Evolutionary conservation across 768 basidiomycete genomes (phyloP).

Genomic region (Termitomyces bulborhizus): DNA sequence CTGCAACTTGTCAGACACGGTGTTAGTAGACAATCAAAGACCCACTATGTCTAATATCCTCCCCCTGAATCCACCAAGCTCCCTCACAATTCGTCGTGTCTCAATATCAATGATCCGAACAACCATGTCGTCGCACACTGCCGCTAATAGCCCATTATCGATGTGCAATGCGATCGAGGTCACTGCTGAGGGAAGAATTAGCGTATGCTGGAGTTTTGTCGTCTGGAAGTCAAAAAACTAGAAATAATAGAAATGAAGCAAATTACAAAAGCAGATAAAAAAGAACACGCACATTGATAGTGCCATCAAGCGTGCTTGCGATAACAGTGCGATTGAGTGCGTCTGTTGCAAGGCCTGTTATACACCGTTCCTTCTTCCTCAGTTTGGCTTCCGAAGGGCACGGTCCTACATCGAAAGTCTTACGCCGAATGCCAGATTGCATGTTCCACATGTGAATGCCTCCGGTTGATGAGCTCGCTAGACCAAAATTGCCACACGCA

Average conservation of each 20-base stretch:
- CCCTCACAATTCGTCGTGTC: slow-evolving; percentile 81
- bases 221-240: slow-evolving; percentile 98
- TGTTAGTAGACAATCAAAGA: not conserved
- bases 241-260: slow-evolving; percentile 1
- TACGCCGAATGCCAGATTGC: slow-evolving; percentile 87
- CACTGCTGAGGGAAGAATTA: slow-evolving; percentile 62
- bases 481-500: slow-evolving; percentile 92
- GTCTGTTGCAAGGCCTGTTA: slow-evolving; percentile 85
- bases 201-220: slow-evolving; percentile 60
- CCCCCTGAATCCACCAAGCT: slow-evolving; percentile 76
- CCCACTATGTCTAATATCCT: slow-evolving; percentile 86
- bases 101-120: slow-evolving; percentile 90
- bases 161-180: slow-evolving; percentile 73
- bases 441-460: slow-evolving; percentile 92
- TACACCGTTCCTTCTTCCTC: slow-evolving; percentile 43
- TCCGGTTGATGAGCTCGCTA: slow-evolving; percentile 78
- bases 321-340: slow-evolving; percentile 76
- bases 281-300: slow-evolving; percentile 63
- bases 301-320: slow-evolving; percentile 85
- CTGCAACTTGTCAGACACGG: slow-evolving; percentile 31
- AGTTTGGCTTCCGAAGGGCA: slow-evolving; percentile 50
- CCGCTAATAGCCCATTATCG: slow-evolving; percentile 79
- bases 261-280: not conserved
- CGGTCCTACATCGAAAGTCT: slow-evolving; percentile 63
- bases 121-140: slow-evolving; percentile 79